Percentiles rank a stretch among this genome's conserved stretches.
Evolutionary conservation across 23 red algal genomes (phyloP).

Genomic region (Gracilariopsis chorda): DNA sequence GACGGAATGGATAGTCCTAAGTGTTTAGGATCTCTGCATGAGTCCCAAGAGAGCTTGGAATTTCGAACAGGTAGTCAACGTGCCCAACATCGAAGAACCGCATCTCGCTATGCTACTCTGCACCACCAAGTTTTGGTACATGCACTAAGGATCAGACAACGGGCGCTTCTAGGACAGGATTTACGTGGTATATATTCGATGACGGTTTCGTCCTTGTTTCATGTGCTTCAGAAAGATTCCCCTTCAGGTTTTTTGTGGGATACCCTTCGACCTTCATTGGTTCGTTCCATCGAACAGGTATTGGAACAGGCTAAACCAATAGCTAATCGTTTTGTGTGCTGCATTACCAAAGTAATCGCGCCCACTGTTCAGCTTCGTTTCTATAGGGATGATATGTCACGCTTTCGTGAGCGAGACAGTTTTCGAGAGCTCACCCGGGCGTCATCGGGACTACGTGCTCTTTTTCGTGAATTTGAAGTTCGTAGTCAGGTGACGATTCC

Average conservation of each 20-base stretch:
- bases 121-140: slow-evolving; percentile 1
- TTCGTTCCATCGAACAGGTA: not conserved
- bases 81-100: not conserved
- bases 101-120: not conserved
- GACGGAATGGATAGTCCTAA: not conserved
- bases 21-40: not conserved
- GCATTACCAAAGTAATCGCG: slow-evolving; percentile 10
- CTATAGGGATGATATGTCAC: slow-evolving; percentile 22
- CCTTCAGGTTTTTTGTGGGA: not conserved
- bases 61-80: not conserved
- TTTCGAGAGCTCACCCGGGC: not conserved
- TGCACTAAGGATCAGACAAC: not conserved
- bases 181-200: slow-evolving; percentile 4
- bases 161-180: slow-evolving; percentile 39
- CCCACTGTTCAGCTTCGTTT: slow-evolving; percentile 36
- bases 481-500: slow-evolving; percentile 70
- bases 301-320: not conserved
- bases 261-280: not conserved
- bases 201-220: slow-evolving; percentile 6
- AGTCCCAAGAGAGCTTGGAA: not conserved
- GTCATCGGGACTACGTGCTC: not conserved
- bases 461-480: slow-evolving; percentile 59
- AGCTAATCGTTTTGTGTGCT: slow-evolving; percentile 39
- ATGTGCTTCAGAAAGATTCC: not conserved
- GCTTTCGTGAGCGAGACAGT: not conserved